Conservation (phyloP, 345 rosid genomes). For the Eucalyptus shirleyi region DNA sequence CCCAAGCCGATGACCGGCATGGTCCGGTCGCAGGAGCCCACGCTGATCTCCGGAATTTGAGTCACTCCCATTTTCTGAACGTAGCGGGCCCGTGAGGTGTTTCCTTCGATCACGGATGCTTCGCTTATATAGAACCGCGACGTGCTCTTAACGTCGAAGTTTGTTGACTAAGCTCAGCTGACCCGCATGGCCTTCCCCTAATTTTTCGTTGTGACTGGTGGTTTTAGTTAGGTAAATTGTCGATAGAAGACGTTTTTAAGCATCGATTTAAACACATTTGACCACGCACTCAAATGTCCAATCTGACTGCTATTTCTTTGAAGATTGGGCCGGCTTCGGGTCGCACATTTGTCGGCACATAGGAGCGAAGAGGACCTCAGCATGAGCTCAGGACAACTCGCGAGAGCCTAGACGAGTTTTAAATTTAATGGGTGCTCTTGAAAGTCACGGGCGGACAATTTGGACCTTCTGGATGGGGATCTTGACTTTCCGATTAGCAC, state of each 20-base stretch:
- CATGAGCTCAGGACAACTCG: not conserved
- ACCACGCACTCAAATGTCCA: not conserved
- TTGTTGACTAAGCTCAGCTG: not conserved
- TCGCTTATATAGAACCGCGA: not conserved
- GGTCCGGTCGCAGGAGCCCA: not conserved
- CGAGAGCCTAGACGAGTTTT: not conserved
- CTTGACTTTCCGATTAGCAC: no score
- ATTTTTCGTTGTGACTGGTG: not conserved
- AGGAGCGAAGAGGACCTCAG: not conserved
- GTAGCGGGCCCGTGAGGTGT: not conserved
- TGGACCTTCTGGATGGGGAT: not conserved
- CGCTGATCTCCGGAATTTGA: not conserved
- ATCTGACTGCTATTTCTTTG: no score
- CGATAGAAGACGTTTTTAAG: not conserved
- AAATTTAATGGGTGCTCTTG: not conserved
- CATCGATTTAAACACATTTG: not conserved
- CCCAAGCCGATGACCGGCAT: constrained; percentile 17
- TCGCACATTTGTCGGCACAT: not conserved
- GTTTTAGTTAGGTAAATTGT: not conserved
- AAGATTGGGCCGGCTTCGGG: not conserved
- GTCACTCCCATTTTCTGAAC: not conserved
- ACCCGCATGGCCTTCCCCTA: not conserved
- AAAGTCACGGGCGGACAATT: not conserved
- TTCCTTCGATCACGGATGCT: not conserved
- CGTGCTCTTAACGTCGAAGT: not conserved